Evolutionary conservation across 192 early-diverging fungal genomes (phyloP).

Genomic region (Oehlia diaphana): DNA sequence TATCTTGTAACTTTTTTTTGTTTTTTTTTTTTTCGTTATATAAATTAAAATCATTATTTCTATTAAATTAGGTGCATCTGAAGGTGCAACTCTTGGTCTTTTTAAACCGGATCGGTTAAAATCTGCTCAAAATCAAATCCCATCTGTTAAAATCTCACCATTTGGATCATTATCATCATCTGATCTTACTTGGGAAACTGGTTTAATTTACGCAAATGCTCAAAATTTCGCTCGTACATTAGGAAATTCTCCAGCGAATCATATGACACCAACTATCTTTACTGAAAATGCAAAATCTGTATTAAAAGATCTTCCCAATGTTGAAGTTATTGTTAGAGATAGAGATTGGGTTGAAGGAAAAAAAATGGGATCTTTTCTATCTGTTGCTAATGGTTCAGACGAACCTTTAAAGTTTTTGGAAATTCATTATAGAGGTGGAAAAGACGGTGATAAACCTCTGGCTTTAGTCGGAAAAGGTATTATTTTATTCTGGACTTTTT

Average conservation of each 20-base stretch:
- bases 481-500: background rate
- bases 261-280: slow-evolving; percentile 88
- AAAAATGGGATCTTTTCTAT: slow-evolving; percentile 84
- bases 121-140: slow-evolving; percentile 40
- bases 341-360: slow-evolving; percentile 71
- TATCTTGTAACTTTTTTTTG: background rate
- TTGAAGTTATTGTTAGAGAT: slow-evolving; percentile 69
- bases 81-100: slow-evolving; percentile 70
- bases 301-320: slow-evolving; percentile 44
- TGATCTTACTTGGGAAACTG: slow-evolving; percentile 51
- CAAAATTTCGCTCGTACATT: slow-evolving; percentile 87
- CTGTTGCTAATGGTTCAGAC: slow-evolving; percentile 76
- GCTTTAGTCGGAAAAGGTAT: slow-evolving; percentile 87
- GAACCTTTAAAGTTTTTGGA: slow-evolving; percentile 86
- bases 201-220: slow-evolving; percentile 65
- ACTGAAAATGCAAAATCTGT: slow-evolving; percentile 57
- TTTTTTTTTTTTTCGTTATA: background rate
- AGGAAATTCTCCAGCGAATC: slow-evolving; percentile 85
- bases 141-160: slow-evolving; percentile 25
- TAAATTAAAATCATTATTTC: too few species aligned
- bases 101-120: slow-evolving; percentile 75
- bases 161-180: slow-evolving; percentile 13
- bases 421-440: slow-evolving; percentile 76
- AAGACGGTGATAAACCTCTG: slow-evolving; percentile 54
- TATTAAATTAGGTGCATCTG: slow-evolving; percentile 54